These are phyloP conservation scores for Cercophora newfieldiana DNA, from an alignment of 495 filamentous ascomycete species.

Conservation along the genomic window DNA sequence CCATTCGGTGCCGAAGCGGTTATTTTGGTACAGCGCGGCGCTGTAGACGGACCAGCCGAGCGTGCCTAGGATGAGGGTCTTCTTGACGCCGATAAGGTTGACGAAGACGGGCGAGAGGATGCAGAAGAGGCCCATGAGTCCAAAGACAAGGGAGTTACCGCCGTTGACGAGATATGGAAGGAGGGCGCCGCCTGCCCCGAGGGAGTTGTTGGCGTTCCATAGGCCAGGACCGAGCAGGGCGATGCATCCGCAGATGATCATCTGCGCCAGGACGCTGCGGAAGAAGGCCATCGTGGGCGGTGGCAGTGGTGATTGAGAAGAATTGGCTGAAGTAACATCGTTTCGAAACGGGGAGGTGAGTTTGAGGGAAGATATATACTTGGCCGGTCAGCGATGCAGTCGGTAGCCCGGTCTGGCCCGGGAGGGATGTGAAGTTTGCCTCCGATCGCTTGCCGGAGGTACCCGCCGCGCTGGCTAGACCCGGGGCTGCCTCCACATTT, in stretches of 20 bases:
- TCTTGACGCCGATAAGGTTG: constrained; percentile 62
- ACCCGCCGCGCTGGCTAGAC: background rate
- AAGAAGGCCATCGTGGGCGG: background rate
- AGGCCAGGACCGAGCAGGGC: constrained; percentile 65
- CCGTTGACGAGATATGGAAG: constrained; percentile 66
- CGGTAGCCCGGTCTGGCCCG: no score
- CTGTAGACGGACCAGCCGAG: constrained; percentile 66
- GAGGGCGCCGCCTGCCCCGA: constrained; percentile 64
- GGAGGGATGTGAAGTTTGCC: background rate
- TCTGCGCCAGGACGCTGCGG: constrained; percentile 19
- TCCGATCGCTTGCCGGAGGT: background rate
- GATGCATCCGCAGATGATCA: constrained; percentile 61
- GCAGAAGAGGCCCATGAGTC: constrained; percentile 65
- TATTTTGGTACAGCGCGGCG: constrained; percentile 66
- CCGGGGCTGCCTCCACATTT: background rate
- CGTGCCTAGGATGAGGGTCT: constrained; percentile 63
- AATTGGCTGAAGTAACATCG: background rate
- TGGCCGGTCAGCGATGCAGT: no score
- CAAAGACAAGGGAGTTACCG: constrained; percentile 68
- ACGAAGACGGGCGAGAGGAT: constrained; percentile 56
- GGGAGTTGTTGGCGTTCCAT: constrained; percentile 69
- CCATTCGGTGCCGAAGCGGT: constrained; percentile 64
- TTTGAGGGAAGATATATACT: background rate
- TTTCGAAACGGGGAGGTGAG: background rate
- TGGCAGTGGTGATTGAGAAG: background rate